Base-by-base conservation (phyloP, 139 green algal genomes). In the Haematococcus sp. region DNA sequence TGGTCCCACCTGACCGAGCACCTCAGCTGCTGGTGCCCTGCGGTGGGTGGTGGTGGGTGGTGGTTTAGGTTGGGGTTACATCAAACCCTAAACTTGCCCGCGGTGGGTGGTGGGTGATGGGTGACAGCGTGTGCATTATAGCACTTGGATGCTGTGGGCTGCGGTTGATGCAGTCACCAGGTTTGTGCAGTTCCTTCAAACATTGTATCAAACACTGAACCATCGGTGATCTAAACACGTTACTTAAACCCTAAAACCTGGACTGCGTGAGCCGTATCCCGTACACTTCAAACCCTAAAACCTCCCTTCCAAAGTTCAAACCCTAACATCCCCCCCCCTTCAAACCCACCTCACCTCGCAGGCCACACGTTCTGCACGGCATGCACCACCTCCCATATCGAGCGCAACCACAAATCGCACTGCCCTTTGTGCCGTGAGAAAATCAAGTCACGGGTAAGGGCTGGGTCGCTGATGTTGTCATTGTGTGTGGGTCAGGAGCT, bases 11-110 rank as follows among this genome's bases (percentile, higher is more conserved):
- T 1, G 31, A 83, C 1, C 71, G 77, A 25, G 78, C 74, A 22
- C 82, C 82, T 1, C 28, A 81, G 44, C 77, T 87, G 34, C 78
- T 87, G 2, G 84, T 87, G 66, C 82, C 82, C 0, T 87, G 82
- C 71, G 80, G 80, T 83, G 71, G 25, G 77, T 0, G 23, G 3
- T 13, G 54, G 54, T 13, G 9, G 4, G 23, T 27, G 54, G 23
- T 61, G 22, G 54, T 25, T 61, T n/a, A n/a, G n/a, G n/a, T n/a
- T n/a, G n/a, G n/a, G n/a, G n/a, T n/a, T n/a, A n/a, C n/a, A 11
- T 13, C 22, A 25, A 13, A 61, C 22, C 4, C 4, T 61, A 27
- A 4, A 61, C 4, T 25, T 61, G 23, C 17, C 4, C 54, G 4
- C 22, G 22, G 22, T 25, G 9, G 9, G 40, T 11, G 40, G 40